A percentile compares a stretch with the other conserved stretches of the same genome.
These are phyloP conservation scores for Syzygium grande DNA, from an alignment of 345 rosid species.

Conservation along the genomic window DNA sequence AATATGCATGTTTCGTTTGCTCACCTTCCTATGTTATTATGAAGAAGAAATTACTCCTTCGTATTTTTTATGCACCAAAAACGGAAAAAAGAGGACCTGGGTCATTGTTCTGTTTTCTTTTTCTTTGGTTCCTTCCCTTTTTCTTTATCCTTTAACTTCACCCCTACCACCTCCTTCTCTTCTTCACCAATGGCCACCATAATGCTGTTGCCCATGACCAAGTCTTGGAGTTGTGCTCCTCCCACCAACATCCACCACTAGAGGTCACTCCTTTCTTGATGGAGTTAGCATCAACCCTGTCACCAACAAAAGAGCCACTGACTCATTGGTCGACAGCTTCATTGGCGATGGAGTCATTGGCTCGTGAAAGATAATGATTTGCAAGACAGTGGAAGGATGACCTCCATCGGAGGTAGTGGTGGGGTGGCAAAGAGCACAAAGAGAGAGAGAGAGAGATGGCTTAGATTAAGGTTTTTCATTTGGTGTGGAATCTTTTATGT, in stretches of 20 bases:
- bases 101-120: not conserved
- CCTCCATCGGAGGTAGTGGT: not conserved
- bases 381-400: not conserved
- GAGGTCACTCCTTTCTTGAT: not conserved
- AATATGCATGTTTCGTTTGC: not conserved
- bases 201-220: not conserved
- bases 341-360: not conserved
- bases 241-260: not conserved
- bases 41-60: not conserved
- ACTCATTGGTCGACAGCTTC: not conserved
- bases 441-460: not conserved
- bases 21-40: not conserved
- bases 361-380: not conserved
- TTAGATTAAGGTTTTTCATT: not conserved
- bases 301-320: not conserved
- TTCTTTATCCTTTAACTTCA: not conserved
- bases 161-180: not conserved
- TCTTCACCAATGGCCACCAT: not conserved
- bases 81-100: not conserved
- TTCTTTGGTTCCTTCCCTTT: not conserved
- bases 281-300: not conserved
- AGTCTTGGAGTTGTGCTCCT: not conserved
- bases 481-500: not conserved
- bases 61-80: not conserved
- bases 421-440: not conserved